These are phyloP conservation scores for Tephrocybe rancida DNA, from an alignment of 768 basidiomycete species.

Conservation along the genomic window DNA sequence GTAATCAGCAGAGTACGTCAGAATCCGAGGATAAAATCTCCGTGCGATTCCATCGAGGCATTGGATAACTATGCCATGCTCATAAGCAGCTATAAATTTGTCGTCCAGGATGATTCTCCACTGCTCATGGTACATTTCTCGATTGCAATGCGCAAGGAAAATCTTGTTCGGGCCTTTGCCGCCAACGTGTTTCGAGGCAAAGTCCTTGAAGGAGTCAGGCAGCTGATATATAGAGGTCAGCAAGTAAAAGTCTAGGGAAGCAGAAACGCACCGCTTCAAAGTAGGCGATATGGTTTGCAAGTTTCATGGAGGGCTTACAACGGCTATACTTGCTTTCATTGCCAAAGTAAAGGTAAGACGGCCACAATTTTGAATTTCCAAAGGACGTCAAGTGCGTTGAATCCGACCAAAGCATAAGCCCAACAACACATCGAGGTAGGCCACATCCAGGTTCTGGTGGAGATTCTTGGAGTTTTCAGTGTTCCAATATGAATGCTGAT, in stretches of 20 bases:
- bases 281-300: constrained; percentile 30
- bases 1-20: constrained; percentile 36
- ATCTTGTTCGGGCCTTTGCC: constrained; percentile 10
- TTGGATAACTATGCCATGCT: constrained; percentile 31
- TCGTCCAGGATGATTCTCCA: constrained; percentile 18
- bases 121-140: background rate
- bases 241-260: too few species aligned
- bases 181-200: constrained; percentile 4
- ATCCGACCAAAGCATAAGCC: constrained; percentile 30
- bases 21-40: constrained; percentile 31
- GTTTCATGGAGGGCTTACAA: constrained; percentile 18
- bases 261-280: constrained; percentile 20
- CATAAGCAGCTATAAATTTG: constrained; percentile 29
- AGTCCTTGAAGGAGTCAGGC: constrained; percentile 29
- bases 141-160: constrained; percentile 8
- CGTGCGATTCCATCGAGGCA: constrained; percentile 32
- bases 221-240: too few species aligned
- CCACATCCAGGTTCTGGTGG: constrained; percentile 11
- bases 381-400: constrained; percentile 30
- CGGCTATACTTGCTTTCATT: constrained; percentile 35
- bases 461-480: constrained; percentile 5
- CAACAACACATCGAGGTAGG: constrained; percentile 17
- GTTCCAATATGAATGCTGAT: constrained; percentile 12
- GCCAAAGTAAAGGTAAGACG: constrained; percentile 35
- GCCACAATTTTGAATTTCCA: constrained; percentile 32